Evolutionary conservation across 345 rosid genomes (phyloP), one percentile per base, ranked within the genome.

Genomic region (Lepidium africanum): DNA sequence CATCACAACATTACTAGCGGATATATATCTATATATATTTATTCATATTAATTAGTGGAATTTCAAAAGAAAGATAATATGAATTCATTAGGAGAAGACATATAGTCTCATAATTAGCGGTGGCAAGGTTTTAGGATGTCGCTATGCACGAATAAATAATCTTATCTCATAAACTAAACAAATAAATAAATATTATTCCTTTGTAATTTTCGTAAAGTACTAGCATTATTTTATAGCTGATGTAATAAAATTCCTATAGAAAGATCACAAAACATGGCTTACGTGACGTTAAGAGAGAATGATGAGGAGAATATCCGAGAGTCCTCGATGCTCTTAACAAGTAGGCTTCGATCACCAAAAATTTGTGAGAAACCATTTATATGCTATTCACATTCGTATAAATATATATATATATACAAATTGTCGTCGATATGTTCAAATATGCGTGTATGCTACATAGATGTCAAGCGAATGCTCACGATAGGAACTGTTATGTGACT

Each of bases 91-190:
- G 10, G 67, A 60, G 45, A 10, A 32, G 51, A 59, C 59, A 49
- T 17, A 23, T 3, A 23, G 47, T 59, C 68, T 42, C 54, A 38
- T 21, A 7, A 42, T 25, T 45, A 45, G 21, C 57, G 70, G 76
- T 59, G 14, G 57, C 33, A 54, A 72, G 42, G 50, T 72, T 72
- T 64, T 45, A 30, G 12, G 51, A 40, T 38, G 65, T 71, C 76
- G 59, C 43, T 63, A 56, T 64, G 58, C 13, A 50, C 14, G 13
- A 61, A 64, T 65, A 68, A 65, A 73, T 25, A 56, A 69, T 21
- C 45, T 75, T 80, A 79, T 81, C 83, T 23, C 55, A 41, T 47
- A 30, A 47, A 57, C 46, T 10, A 60, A 30, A n/a, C 48, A 17
- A 63, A 47, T 23, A 36, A 59, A 3, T 32, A 63, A 32, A 70